phyloP scores from a whole-genome alignment of 2,329 filamentous ascomycete species.

The Proliferodiscus dingleyae region DNA sequence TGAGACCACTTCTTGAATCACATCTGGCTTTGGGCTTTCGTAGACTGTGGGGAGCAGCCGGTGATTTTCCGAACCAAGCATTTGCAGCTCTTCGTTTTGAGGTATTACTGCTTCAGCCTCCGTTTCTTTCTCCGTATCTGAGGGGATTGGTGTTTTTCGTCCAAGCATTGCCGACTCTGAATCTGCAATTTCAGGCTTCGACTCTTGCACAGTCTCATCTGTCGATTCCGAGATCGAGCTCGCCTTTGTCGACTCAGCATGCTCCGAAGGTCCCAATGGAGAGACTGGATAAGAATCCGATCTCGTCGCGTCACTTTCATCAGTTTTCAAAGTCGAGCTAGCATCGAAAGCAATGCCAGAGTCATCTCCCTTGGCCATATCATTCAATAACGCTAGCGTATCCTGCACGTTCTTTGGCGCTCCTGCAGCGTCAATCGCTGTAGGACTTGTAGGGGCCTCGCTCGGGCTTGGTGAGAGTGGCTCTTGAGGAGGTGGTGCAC shows the following conservation, averaged over 20 bases:
- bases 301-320: conserved; percentile 34
- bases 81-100: no score
- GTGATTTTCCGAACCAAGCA: no score
- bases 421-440: conserved; percentile 4
- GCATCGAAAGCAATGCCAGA: conserved; percentile 50
- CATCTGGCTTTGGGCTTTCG: no score
- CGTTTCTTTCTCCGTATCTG: no score
- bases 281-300: conserved; percentile 56
- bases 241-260: conserved; percentile 56
- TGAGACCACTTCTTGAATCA: no score
- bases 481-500: conserved; percentile 17
- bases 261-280: conserved; percentile 50
- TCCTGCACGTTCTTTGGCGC: conserved; percentile 22
- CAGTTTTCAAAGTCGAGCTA: conserved; percentile 34
- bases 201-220: conserved; percentile 49
- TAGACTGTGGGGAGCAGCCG: no score
- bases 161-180: not conserved
- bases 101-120: no score
- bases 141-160: no score
- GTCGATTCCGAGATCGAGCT: conserved; percentile 61
- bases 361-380: conserved; percentile 40
- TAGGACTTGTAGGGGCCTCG: conserved; percentile 6
- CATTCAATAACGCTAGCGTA: conserved; percentile 23
- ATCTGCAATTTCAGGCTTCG: conserved; percentile 3
- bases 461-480: conserved; percentile 4